Evolutionary conservation across 1,284 basidiomycete species (phyloP).

Genomic region (Sporisorium iseilematis-ciliati): DNA sequence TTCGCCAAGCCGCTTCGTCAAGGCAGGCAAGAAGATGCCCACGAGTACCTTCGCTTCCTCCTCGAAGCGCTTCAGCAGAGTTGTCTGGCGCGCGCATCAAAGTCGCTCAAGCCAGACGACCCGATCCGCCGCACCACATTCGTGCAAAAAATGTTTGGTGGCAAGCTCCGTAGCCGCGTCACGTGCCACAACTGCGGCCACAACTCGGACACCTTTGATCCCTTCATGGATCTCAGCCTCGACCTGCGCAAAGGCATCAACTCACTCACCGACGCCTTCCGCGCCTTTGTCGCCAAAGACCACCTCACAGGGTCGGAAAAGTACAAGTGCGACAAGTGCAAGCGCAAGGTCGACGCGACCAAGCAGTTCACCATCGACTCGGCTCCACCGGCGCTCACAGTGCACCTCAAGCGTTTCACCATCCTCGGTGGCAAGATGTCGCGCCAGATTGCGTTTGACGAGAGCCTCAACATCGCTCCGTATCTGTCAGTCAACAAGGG

Average conservation of each 20-base stretch:
- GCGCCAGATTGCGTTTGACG: conserved; percentile 82
- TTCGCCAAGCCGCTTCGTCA: conserved; percentile 91
- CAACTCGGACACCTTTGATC: conserved; percentile 96
- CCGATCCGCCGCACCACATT: conserved; percentile 87
- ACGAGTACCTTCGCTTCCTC: conserved; percentile 95
- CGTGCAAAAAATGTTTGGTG: conserved; percentile 94
- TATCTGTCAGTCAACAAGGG: conserved; percentile 80
- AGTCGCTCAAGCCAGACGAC: conserved; percentile 73
- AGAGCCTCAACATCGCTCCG: conserved; percentile 80
- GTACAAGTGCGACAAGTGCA: conserved; percentile 98
- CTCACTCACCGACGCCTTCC: conserved; percentile 81
- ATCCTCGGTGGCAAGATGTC: conserved; percentile 79
- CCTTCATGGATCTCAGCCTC: conserved; percentile 84
- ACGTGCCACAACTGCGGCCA: conserved; percentile 85
- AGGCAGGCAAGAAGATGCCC: conserved; percentile 96
- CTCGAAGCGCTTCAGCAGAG: conserved; percentile 91
- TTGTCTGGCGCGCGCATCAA: conserved; percentile 79
- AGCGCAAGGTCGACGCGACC: conserved; percentile 85
- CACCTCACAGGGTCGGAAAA: conserved; percentile 89
- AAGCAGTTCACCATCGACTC: conserved; percentile 89
- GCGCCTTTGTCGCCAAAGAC: conserved; percentile 85
- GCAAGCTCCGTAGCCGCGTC: conserved; percentile 90
- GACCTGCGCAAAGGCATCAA: conserved; percentile 73
- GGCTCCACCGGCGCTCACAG: conserved; percentile 88
- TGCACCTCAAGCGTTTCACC: conserved; percentile 97